Evolutionary conservation across 1,284 basidiomycete species (phyloP).

Genomic region (Thecaphora frezii): DNA sequence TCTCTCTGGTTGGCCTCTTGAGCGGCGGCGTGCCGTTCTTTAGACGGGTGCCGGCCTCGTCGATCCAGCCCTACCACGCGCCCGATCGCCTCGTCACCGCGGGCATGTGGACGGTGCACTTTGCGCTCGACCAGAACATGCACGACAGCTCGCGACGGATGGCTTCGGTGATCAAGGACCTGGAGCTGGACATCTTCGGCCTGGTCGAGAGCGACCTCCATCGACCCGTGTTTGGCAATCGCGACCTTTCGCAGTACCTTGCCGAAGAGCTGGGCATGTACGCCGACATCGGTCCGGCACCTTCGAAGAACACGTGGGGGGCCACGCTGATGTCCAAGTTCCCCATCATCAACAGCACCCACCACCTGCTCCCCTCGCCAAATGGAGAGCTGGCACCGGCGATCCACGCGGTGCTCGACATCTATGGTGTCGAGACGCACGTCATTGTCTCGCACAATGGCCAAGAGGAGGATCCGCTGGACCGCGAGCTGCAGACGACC

Average conservation of each 20-base stretch:
- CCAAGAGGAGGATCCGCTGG: slow-evolving; percentile 83
- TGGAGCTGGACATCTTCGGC: slow-evolving; percentile 59
- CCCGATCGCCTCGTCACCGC: slow-evolving; percentile 75
- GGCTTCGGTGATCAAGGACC: slow-evolving; percentile 67
- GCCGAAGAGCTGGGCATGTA: slow-evolving; percentile 72
- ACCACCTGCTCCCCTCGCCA: slow-evolving; percentile 86
- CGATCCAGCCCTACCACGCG: slow-evolving; percentile 69
- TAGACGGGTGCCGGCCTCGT: slow-evolving; percentile 64
- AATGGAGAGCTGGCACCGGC: slow-evolving; percentile 75
- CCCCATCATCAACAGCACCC: slow-evolving; percentile 84
- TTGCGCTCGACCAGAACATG: slow-evolving; percentile 51
- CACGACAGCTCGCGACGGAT: slow-evolving; percentile 65
- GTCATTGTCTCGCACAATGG: slow-evolving; percentile 89
- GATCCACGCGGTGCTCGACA: slow-evolving; percentile 76
- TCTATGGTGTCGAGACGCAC: slow-evolving; percentile 77
- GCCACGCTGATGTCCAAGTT: slow-evolving; percentile 63
- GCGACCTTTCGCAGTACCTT: slow-evolving; percentile 65
- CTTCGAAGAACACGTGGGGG: slow-evolving; percentile 85
- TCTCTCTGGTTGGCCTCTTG: slow-evolving; percentile 23
- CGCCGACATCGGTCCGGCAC: slow-evolving; percentile 75
- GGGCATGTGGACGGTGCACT: slow-evolving; percentile 77
- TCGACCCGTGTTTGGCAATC: slow-evolving; percentile 83
- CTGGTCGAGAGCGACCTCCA: slow-evolving; percentile 82
- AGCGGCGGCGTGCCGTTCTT: slow-evolving; percentile 58
- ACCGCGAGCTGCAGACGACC: slow-evolving; percentile 82